A percentile compares a stretch with the other conserved stretches of the same genome.
These are phyloP conservation scores for Suhomyces anneliseae DNA, from an alignment of 1,139 yeast species.

Conservation along the genomic window DNA sequence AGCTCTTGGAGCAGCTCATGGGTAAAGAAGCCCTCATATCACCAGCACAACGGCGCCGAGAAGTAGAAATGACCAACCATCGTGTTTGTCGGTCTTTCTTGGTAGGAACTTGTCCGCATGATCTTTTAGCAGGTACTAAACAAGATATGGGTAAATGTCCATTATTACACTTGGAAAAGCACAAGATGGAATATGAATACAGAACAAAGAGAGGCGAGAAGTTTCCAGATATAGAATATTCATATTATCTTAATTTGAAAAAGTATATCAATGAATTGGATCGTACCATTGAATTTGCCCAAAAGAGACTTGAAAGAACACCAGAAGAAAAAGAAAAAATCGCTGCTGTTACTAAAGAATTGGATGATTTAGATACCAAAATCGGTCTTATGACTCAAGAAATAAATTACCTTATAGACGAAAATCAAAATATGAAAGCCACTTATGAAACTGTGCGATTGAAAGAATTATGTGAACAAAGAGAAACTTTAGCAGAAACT, in stretches of 20 bases:
- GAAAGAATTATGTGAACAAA: constrained; percentile 44
- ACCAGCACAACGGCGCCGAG: constrained; percentile 35
- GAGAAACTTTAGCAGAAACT: constrained; percentile 50
- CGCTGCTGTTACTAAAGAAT: constrained; percentile 58
- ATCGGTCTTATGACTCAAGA: constrained; percentile 74
- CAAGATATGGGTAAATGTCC: constrained; percentile 85
- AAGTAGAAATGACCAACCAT: constrained; percentile 59
- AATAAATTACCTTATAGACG: constrained; percentile 53
- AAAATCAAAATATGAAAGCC: constrained; percentile 54
- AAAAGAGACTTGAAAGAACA: constrained; percentile 69
- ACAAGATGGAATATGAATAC: constrained; percentile 68
- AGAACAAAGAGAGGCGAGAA: constrained; percentile 53
- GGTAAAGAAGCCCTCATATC: constrained; percentile 59
- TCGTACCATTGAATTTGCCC: constrained; percentile 62
- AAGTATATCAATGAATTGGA: constrained; percentile 67
- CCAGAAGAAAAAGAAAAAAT: constrained; percentile 74
- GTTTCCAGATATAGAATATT: constrained; percentile 71
- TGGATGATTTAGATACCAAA: constrained; percentile 65
- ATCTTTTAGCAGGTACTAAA: constrained; percentile 78
- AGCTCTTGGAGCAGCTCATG: constrained; percentile 78
- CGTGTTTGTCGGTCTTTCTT: constrained; percentile 77
- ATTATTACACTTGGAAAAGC: constrained; percentile 71
- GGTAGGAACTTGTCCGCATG: constrained; percentile 89
- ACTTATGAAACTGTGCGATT: constrained; percentile 48
- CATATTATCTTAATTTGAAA: constrained; percentile 57